phyloP scores from a whole-genome alignment of 345 rosid species.

The Moricandia moricandioides region DNA sequence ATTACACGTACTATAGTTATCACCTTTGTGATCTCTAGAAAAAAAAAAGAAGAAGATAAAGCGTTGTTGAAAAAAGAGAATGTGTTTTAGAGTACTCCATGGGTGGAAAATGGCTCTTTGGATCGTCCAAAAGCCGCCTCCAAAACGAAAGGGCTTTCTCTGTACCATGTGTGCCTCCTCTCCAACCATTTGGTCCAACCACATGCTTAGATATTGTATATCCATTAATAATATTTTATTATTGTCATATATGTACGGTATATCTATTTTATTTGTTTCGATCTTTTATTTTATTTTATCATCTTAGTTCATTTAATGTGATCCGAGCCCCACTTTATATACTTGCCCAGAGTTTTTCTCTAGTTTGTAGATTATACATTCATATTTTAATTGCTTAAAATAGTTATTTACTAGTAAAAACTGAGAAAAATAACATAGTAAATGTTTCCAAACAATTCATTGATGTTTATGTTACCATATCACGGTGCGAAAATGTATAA shows the following conservation, averaged over 20 bases:
- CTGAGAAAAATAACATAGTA: background rate
- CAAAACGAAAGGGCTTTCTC: background rate
- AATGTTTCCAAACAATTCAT: background rate
- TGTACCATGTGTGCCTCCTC: conserved; percentile 24
- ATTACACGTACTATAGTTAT: background rate
- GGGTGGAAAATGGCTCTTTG: conserved; percentile 46
- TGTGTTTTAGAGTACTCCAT: conserved; percentile 13
- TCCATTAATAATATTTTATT: background rate
- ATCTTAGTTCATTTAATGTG: background rate
- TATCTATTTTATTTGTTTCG: background rate
- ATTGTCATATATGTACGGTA: conserved; percentile 11
- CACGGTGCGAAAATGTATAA: background rate
- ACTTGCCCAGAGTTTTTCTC: background rate
- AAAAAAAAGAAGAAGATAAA: too few relatives aligned
- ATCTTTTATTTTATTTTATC: background rate
- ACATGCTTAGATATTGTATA: conserved; percentile 28
- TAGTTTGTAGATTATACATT: background rate
- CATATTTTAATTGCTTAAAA: background rate
- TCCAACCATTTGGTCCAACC: conserved; percentile 38
- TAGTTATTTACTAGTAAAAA: too few relatives aligned
- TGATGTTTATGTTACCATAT: background rate
- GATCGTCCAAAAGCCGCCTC: conserved; percentile 59
- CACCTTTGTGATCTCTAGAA: background rate
- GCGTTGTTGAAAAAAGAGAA: background rate
- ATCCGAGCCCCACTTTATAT: background rate